Evolutionary conservation across 2,329 filamentous ascomycete species (phyloP).

Genomic region (Beauveria brongniartii): DNA sequence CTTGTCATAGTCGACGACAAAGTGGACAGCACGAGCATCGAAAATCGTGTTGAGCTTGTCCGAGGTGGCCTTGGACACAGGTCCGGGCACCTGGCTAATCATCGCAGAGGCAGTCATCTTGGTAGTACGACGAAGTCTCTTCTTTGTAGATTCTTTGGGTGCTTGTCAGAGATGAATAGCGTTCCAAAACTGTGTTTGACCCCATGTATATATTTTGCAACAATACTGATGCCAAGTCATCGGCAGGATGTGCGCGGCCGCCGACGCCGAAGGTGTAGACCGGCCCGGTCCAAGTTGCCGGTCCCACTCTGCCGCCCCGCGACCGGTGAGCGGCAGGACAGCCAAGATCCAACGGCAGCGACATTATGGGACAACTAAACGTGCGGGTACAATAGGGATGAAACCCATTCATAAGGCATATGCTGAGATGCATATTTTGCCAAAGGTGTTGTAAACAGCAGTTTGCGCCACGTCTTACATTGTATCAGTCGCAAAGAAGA

Average conservation of each 20-base stretch:
- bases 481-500: too few relatives aligned
- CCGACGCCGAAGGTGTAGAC: not conserved
- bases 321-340: not conserved
- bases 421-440: not conserved
- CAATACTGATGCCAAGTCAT: not conserved
- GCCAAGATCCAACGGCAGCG: not conserved
- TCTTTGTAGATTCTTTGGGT: not conserved
- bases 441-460: too few relatives aligned
- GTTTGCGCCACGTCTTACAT: not conserved
- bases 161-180: not conserved
- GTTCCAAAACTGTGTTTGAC: too few relatives aligned
- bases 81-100: conserved; percentile 23
- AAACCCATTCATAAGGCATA: too few relatives aligned
- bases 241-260: not conserved
- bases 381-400: too few relatives aligned
- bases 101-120: conserved; percentile 24
- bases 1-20: conserved; percentile 45
- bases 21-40: conserved; percentile 43
- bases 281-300: conserved; percentile 4
- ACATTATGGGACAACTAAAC: not conserved
- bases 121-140: not conserved
- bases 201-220: not conserved
- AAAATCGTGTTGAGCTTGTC: conserved; percentile 40
- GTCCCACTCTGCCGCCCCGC: conserved; percentile 5
- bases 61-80: conserved; percentile 29